Evolutionary conservation across 345 rosid genomes (phyloP), one percentile per base, ranked within the genome.

Genomic region (Salix exigua): DNA sequence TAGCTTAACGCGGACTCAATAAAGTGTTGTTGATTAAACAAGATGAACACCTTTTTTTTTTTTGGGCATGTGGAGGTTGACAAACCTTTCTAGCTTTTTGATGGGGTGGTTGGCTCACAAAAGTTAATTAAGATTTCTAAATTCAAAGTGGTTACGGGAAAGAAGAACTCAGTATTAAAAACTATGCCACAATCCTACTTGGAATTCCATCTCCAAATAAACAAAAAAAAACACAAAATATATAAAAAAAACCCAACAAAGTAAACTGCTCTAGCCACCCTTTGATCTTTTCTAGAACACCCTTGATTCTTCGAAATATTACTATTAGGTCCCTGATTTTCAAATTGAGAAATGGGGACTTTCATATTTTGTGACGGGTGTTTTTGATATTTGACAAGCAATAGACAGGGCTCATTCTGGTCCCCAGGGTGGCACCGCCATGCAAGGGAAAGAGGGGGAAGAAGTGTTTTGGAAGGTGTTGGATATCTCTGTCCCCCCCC

Each of bases 11-110:
- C 7, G 37, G 37, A 35, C 37, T 35, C 37, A 35, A 5, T 35
- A 35, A 35, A 35, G 37, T 35, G 37, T 5, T 35, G 11, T 73
- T 73, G 75, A 77, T 79, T 83, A 75, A 78, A 63, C 35, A 69
- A 72, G 63, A 60, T 18, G 62, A 66, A 40, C 51, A 77, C 84
- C 79, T 87, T 90, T 83, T 74, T 90, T 83, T 74, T 80, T 55
- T 1, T 51, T 19, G 62, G 62, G 88, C 92, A 86, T 88, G 96
- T 86, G 96, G 88, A 79, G 86, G 90, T 88, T 89, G 88, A 77
- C 81, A 73, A 83, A 86, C 81, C 78, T 55, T 33, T n/a, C 73
- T 53, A 66, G 42, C 83, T 84, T 87, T 88, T 53, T 44, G 60
- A 75, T 26, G 80, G 85, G 75, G 92, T 81, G 79, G 92, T 91